A percentile compares a stretch with the other conserved stretches of the same genome.
These are phyloP conservation scores for Backusella macrospora DNA, from an alignment of 192 early-diverging fungal genomes.

Conservation along the genomic window DNA sequence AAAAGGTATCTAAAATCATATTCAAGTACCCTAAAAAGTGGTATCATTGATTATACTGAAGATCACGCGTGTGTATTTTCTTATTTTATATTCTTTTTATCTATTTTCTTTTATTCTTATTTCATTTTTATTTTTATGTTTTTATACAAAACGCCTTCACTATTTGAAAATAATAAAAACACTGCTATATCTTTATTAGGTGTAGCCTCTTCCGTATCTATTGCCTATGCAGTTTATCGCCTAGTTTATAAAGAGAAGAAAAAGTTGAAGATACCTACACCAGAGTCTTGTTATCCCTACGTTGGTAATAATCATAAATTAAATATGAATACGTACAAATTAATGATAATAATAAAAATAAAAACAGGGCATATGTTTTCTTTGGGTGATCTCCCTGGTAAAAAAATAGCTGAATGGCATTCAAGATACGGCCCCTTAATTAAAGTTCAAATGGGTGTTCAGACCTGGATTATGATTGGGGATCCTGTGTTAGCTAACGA, in stretches of 20 bases:
- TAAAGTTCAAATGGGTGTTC: slow-evolving; percentile 10
- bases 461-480: slow-evolving; percentile 23
- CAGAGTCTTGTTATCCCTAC: slow-evolving; percentile 12
- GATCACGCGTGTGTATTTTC: too few species aligned
- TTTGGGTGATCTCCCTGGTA: background rate
- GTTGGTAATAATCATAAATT: background rate
- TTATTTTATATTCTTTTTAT: background rate
- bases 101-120: background rate
- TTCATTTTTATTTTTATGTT: background rate
- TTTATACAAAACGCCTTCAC: background rate
- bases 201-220: background rate
- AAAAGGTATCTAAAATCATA: too few species aligned
- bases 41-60: too few species aligned
- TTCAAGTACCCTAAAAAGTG: too few species aligned
- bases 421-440: slow-evolving; percentile 19
- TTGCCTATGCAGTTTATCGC: background rate
- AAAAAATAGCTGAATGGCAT: background rate
- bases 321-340: background rate
- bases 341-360: background rate
- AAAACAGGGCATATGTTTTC: background rate
- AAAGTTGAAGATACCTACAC: slow-evolving; percentile 13
- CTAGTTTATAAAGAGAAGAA: background rate
- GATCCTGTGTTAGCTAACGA: slow-evolving; percentile 18
- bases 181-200: background rate
- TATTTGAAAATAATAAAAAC: background rate